Conservation (phyloP, 805 yeast species). For the Naumovozyma castellii region DNA sequence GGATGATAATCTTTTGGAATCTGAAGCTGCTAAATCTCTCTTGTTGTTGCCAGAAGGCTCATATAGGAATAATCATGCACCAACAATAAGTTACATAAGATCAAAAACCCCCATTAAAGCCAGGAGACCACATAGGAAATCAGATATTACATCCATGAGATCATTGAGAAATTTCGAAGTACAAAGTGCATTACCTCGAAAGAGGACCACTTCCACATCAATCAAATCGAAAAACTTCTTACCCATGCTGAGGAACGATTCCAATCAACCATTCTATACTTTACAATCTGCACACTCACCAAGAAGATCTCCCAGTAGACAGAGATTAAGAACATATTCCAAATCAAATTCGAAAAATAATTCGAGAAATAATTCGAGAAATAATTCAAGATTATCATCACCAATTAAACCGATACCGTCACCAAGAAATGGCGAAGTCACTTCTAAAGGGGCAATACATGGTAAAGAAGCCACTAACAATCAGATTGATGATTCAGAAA, state of each 20-base stretch:
- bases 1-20: conserved; percentile 21
- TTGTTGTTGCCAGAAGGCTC: conserved; percentile 12
- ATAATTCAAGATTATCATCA: background rate
- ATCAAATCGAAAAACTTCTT: background rate
- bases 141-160: background rate
- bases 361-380: background rate
- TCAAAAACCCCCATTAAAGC: background rate
- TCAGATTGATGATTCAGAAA: background rate
- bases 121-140: conserved; percentile 3
- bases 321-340: background rate
- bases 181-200: background rate
- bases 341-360: too few species aligned
- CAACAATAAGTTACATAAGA: conserved; percentile 1
- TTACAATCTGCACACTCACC: background rate
- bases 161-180: background rate
- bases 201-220: background rate
- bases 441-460: too few species aligned
- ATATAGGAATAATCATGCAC: conserved; percentile 7
- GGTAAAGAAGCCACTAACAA: background rate
- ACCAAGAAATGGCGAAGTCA: too few species aligned
- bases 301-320: background rate
- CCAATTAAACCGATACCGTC: background rate
- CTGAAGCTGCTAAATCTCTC: conserved; percentile 16
- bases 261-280: background rate
- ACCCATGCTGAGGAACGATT: background rate